A percentile compares a stretch with the other conserved stretches of the same genome.
Evolutionary conservation across 2,329 filamentous ascomycete species (phyloP).

Genomic region (Cadophora sp.): DNA sequence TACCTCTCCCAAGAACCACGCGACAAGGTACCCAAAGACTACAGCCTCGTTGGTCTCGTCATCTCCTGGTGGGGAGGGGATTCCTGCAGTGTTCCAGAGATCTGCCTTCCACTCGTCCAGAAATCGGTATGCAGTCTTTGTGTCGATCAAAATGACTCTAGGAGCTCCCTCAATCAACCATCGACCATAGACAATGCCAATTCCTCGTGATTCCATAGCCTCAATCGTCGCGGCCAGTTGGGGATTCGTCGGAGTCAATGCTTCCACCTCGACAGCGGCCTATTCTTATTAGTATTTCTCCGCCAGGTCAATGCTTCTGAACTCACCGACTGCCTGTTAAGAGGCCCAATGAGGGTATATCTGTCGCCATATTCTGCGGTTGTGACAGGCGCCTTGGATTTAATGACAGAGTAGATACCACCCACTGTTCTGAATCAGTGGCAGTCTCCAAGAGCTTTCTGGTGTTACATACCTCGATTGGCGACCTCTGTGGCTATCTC

Average conservation of each 20-base stretch:
- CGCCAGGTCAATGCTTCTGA: not conserved
- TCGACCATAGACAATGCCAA: conserved; percentile 88
- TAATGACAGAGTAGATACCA: conserved; percentile 98
- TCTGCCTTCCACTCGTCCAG: conserved; percentile 97
- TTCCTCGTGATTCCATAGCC: conserved; percentile 91
- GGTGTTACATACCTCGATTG: conserved; percentile 75
- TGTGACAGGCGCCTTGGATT: conserved; percentile 97
- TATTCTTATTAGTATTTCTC: conserved; percentile 48
- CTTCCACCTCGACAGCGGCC: conserved; percentile 98
- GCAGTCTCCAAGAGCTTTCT: conserved; percentile 21
- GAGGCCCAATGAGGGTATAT: conserved; percentile 93
- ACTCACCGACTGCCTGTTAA: conserved; percentile 87
- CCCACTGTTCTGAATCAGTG: conserved; percentile 66
- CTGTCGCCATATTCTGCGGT: conserved; percentile 98
- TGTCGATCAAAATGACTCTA: conserved; percentile 92
- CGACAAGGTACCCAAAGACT: conserved; percentile 95
- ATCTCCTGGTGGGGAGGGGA: conserved; percentile 90
- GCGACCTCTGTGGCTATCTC: conserved; percentile 97
- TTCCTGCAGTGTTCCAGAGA: conserved; percentile 90
- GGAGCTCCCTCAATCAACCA: conserved; percentile 98
- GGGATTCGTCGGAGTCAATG: conserved; percentile 82
- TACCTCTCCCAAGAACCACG: conserved; percentile 98
- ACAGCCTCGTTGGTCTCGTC: conserved; percentile 97
- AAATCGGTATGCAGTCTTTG: conserved; percentile 88
- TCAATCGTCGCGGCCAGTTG: conserved; percentile 83